Conservation (phyloP, 345 rosid genomes). For the Moricandia arvensis region DNA sequence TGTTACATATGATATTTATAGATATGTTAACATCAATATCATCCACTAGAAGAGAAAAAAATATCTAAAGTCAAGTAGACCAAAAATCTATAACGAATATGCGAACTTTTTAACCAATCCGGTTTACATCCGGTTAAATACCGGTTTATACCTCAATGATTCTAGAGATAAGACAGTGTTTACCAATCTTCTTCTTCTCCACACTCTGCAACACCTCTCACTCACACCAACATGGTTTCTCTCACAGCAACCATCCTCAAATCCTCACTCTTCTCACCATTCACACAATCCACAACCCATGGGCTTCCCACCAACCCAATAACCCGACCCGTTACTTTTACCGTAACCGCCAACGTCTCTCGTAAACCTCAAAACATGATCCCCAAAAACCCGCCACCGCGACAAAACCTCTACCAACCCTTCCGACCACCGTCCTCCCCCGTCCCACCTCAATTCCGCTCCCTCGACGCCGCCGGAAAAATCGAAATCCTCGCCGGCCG, state of each 20-base stretch:
- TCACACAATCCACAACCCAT: conserved; percentile 35
- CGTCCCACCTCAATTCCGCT: conserved; percentile 57
- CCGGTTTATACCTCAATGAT: background rate
- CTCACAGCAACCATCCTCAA: conserved; percentile 35
- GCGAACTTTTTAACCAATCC: conserved; percentile 2
- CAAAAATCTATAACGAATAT: conserved; percentile 19
- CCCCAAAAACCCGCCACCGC: conserved; percentile 33
- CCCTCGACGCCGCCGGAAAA: conserved; percentile 63
- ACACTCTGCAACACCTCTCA: conserved; percentile 37
- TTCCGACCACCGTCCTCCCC: conserved; percentile 88
- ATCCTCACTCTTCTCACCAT: conserved; percentile 37
- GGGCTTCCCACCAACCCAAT: conserved; percentile 15
- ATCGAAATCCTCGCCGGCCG: conserved; percentile 68
- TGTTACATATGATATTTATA: no score
- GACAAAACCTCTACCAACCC: conserved; percentile 66
- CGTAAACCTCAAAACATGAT: conserved; percentile 29
- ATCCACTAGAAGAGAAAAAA: background rate
- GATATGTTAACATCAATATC: background rate
- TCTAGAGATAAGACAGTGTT: conserved; percentile 28
- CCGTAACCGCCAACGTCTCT: conserved; percentile 28
- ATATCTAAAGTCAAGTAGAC: background rate
- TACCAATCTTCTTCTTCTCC: conserved; percentile 21
- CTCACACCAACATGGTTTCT: conserved; percentile 36
- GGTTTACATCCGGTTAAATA: conserved; percentile 16
- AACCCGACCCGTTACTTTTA: conserved; percentile 35